Evolutionary conservation across 1,139 yeast species (phyloP), one percentile per base, ranked within the genome.

Genomic region (Hyphopichia pseudoburtonii): DNA sequence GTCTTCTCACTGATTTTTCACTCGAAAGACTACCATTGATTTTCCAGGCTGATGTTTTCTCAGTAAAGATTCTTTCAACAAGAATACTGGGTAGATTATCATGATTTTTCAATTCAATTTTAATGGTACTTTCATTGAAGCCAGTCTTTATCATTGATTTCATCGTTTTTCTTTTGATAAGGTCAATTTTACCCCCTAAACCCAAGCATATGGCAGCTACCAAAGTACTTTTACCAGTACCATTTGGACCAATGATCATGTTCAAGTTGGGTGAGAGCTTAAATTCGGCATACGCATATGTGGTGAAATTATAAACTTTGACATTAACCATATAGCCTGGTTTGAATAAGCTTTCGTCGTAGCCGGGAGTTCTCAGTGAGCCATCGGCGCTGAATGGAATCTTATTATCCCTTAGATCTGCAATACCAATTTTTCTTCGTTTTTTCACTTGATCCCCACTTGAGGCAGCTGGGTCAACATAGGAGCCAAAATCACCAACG

Each of bases 211-310:
- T 80, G 0, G 97, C 97, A 41, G 97, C 88, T 5, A 92, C 96
- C 49, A 92, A 78, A 0, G 98, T 88, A 34, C 94, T 82, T 56
- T 94, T 94, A 5, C 99, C 99, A 0, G 96, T 81, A 28, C 99
- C 99, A 56, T 94, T 94, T 5, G 98, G 97, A 0, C 97, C 98
- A 38, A 92, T 86, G 41, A 94, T 86, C 87, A 94, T 80, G 57
- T 94, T 94, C 55, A 94, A 69, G 3, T 83, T 73, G 0, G 97
- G 97, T 0, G 95, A 86, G 36, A 90, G 72, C 31, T 72, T 69
- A 58, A 88, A 90, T 55, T 86, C 92, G 0, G 92, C 86, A 39
- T 78, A 67, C 3, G 81, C 64, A 55, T 90, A 90, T 1, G 96
- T 88, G 51, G 94, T 89, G 66, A 90, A 90, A 59, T 90, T 86